phyloP scores from a whole-genome alignment of 495 filamentous ascomycete genomes.

The Aspergillus sclerotiicarbonarius region DNA sequence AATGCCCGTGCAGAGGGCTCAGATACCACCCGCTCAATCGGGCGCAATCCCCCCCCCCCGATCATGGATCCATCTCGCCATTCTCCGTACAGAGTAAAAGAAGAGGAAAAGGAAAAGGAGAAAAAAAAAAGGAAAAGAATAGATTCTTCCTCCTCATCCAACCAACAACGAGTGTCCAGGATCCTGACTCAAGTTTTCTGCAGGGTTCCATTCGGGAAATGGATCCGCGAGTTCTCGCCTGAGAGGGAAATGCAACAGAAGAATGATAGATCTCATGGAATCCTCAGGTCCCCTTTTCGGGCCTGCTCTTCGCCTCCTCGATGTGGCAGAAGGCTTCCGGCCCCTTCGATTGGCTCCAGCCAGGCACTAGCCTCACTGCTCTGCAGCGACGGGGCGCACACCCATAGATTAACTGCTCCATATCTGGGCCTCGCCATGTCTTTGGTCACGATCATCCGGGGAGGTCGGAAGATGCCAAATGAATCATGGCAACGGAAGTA shows the following conservation, averaged over 20 bases:
- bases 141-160: background rate
- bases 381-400: background rate
- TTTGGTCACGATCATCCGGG: slow-evolving; percentile 1
- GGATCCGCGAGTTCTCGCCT: background rate
- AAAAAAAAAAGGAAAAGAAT: slow-evolving; percentile 10
- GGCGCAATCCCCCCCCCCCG: background rate
- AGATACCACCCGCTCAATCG: background rate
- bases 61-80: background rate
- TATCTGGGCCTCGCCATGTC: background rate
- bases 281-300: background rate
- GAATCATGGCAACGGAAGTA: background rate
- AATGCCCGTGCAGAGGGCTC: background rate
- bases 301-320: background rate
- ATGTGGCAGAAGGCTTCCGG: background rate
- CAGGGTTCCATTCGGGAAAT: background rate
- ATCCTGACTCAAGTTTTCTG: slow-evolving; percentile 18
- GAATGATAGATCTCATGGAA: slow-evolving; percentile 18
- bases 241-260: slow-evolving; percentile 8
- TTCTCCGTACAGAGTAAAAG: background rate
- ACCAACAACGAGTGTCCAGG: slow-evolving; percentile 6
- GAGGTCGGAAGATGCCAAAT: slow-evolving; percentile 6
- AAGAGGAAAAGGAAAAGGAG: background rate
- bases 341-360: background rate
- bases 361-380: background rate
- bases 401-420: background rate